A percentile compares a stretch with the other conserved stretches of the same genome.
These are phyloP conservation scores for Suhomyces emberorum DNA, from an alignment of 805 yeast genomes.

Conservation along the genomic window DNA sequence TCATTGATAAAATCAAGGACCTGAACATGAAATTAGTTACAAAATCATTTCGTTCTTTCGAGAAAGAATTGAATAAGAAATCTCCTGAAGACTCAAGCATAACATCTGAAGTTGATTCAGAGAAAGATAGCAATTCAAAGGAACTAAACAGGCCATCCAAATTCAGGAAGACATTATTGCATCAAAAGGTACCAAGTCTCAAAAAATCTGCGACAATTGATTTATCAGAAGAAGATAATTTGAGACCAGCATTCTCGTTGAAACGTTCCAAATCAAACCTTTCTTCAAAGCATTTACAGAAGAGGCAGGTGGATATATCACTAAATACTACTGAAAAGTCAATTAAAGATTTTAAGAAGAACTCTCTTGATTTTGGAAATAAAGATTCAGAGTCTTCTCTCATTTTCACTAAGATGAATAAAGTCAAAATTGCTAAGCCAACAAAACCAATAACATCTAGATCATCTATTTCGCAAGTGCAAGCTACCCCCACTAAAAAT, in stretches of 20 bases:
- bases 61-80: constrained; percentile 6
- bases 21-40: constrained; percentile 34
- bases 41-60: constrained; percentile 7
- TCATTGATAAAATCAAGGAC: constrained; percentile 48
- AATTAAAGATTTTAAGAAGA: not conserved
- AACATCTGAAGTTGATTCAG: not conserved
- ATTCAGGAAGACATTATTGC: constrained; percentile 1
- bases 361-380: not conserved
- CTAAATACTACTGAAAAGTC: constrained; percentile 3
- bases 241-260: constrained; percentile 32
- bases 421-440: constrained; percentile 11
- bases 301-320: constrained; percentile 41
- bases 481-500: constrained; percentile 7
- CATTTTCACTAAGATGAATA: constrained; percentile 27
- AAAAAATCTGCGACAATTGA: constrained; percentile 17
- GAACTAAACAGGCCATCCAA: constrained; percentile 5
- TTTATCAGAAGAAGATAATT: constrained; percentile 15
- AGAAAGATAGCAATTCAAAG: constrained; percentile 4
- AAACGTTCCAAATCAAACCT: constrained; percentile 40
- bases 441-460: not conserved
- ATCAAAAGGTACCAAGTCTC: constrained; percentile 11
- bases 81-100: not conserved
- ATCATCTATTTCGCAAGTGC: constrained; percentile 5
- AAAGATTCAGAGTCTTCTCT: constrained; percentile 19
- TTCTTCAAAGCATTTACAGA: constrained; percentile 35